Conservation (phyloP, 805 yeast genomes). For the Metschnikowia henanensis region DNA sequence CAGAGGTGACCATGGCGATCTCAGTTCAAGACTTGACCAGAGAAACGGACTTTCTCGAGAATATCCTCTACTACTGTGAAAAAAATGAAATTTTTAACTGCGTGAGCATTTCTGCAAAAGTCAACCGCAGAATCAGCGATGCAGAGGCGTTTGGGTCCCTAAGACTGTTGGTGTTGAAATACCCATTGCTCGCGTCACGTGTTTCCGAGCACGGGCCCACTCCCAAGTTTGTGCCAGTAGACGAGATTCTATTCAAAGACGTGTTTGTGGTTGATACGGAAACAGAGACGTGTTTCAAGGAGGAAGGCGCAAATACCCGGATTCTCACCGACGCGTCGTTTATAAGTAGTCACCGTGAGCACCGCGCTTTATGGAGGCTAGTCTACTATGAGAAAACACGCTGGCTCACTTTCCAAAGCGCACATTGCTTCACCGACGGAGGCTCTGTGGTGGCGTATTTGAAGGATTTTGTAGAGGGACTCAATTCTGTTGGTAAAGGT, state of each 20-base stretch:
- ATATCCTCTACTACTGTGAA: conserved; percentile 9
- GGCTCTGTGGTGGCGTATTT: conserved; percentile 12
- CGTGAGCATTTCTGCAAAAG: conserved; percentile 9
- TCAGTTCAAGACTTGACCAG: conserved; percentile 9
- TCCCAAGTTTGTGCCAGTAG: conserved; percentile 10
- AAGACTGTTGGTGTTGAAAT: conserved; percentile 10
- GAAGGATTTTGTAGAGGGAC: conserved; percentile 10
- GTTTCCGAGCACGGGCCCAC: conserved; percentile 9
- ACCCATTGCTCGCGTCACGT: conserved; percentile 10
- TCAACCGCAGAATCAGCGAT: conserved; percentile 5
- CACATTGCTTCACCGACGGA: conserved; percentile 12
- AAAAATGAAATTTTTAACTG: conserved; percentile 8
- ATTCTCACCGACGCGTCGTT: conserved; percentile 3
- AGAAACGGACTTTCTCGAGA: conserved; percentile 8
- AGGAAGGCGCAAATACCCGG: not conserved
- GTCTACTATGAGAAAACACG: conserved; percentile 8
- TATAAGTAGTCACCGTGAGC: conserved; percentile 1
- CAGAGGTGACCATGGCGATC: conserved; percentile 1
- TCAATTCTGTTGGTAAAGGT: conserved; percentile 1
- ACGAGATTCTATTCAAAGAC: conserved; percentile 6
- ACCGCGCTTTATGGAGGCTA: conserved; percentile 8
- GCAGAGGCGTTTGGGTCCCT: conserved; percentile 7
- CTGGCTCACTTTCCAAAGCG: conserved; percentile 11
- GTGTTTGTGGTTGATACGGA: conserved; percentile 4
- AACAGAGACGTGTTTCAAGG: conserved; percentile 1